Conservation (phyloP, 306 rosid genomes). For the Prunus armeniaca region DNA sequence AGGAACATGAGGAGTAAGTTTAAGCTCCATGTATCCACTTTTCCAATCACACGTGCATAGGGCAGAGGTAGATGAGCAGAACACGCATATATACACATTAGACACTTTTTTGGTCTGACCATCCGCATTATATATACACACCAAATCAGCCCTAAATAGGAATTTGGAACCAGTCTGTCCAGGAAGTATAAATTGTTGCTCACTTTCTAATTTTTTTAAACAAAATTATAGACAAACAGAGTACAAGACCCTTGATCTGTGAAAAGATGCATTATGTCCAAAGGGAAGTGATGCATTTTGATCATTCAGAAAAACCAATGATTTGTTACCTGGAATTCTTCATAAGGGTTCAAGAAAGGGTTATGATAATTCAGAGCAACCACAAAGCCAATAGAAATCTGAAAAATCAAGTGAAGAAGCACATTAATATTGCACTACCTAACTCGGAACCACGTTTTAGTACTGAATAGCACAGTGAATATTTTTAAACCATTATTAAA, state of each 20-base stretch:
- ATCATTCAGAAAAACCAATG: background rate
- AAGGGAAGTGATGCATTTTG: background rate
- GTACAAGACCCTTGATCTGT: background rate
- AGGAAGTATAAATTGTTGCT: background rate
- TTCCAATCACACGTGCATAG: background rate
- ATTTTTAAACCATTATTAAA: background rate
- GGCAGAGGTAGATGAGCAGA: background rate
- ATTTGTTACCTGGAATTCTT: slow-evolving; percentile 82
- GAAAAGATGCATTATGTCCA: background rate
- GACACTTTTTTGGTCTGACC: background rate
- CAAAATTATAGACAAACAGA: background rate
- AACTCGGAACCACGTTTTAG: slow-evolving; percentile 16
- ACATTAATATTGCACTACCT: slow-evolving; percentile 1
- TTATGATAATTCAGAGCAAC: slow-evolving; percentile 87
- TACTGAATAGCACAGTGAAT: background rate
- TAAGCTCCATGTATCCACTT: background rate
- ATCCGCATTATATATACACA: background rate
- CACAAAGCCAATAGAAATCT: slow-evolving; percentile 87
- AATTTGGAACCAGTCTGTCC: background rate
- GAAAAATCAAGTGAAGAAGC: slow-evolving; percentile 24
- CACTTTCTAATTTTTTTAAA: background rate
- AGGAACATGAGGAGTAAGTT: background rate
- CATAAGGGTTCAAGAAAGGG: slow-evolving; percentile 81
- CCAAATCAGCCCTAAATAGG: background rate
- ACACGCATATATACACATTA: background rate